phyloP scores from a whole-genome alignment of 1,284 basidiomycete genomes.

The Anthracocystis panici-leucophaei region DNA sequence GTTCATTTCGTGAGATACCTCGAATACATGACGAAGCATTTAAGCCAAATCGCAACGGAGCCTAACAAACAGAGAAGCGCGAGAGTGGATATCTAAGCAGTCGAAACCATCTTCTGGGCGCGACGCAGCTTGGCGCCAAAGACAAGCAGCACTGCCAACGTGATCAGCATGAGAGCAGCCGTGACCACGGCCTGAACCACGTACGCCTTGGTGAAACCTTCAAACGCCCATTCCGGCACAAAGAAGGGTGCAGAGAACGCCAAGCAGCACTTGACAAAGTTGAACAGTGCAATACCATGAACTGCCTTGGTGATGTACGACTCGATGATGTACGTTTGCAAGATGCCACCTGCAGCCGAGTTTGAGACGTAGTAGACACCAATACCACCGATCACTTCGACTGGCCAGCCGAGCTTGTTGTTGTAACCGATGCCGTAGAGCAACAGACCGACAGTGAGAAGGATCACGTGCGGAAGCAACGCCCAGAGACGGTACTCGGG shows the following conservation, averaged over 20 bases:
- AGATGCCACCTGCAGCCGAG: conserved; percentile 33
- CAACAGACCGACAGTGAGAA: conserved; percentile 65
- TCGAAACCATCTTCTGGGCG: conserved; percentile 49
- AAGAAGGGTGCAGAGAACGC: conserved; percentile 70
- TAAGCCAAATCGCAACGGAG: neutral
- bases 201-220: conserved; percentile 59
- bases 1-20: neutral
- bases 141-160: conserved; percentile 51
- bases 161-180: conserved; percentile 52
- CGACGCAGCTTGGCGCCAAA: conserved; percentile 43
- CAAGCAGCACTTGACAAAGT: conserved; percentile 70
- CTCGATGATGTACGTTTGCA: conserved; percentile 69
- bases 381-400: conserved; percentile 67
- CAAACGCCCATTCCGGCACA: conserved; percentile 64
- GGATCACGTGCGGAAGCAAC: conserved; percentile 56
- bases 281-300: conserved; percentile 70
- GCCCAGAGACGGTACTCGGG: conserved; percentile 70
- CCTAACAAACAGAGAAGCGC: neutral
- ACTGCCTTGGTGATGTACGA: conserved; percentile 63
- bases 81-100: conserved; percentile 12
- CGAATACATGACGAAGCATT: neutral
- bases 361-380: conserved; percentile 65
- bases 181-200: conserved; percentile 65
- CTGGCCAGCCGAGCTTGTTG: conserved; percentile 67
- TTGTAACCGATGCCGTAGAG: conserved; percentile 66